Evolutionary conservation across 768 basidiomycete species (phyloP), one percentile per base, ranked within the genome.

Genomic region (Macrolepiota fuliginosa): DNA sequence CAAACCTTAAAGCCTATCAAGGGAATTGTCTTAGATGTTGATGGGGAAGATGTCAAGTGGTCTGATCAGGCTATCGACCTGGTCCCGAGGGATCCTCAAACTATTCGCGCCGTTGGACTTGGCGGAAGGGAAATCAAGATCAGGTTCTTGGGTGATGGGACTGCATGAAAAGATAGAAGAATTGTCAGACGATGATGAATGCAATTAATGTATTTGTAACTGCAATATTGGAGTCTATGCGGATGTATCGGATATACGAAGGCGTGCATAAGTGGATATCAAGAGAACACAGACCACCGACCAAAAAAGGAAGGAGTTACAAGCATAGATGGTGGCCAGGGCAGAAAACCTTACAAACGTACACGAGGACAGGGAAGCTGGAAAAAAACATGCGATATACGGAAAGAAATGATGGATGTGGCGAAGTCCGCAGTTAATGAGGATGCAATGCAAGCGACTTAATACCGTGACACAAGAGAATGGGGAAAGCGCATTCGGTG

Each of bases 51-150:
- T 56, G 86, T 85, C 24, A 80, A 80, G 68, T 96, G 93, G 90
- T 83, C 85, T 64, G 94, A 98, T 77, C 94, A 98, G 70, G 93
- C 87, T 3, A 85, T 97, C 67, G 96, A 98, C 74, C 80, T 98
- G 40, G 85, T 92, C 56, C 95, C 96, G 9, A 88, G 84, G 45
- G 95, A 98, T 73, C 82, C 84, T 52, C 92, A 94, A 73, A 81
- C 80, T 0, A 71, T 97, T 55, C 72, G 70, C 46, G 91, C 86
- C 4, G 69, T 77, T 36, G 93, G 92, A 2, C 74, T 96, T 65
- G 77, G 83, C 35, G 87, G 88, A 13, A 83, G 92, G 66, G 69
- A 76, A 45, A 80, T 93, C 56, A 85, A 81, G 65, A 77, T 82
- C 64, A 79, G 90, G 64, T 93, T 82, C 73, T 77, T 94, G 53